Evolutionary conservation across 2,329 filamentous ascomycete genomes (phyloP).

Genomic region (Alternaria ventricosa): DNA sequence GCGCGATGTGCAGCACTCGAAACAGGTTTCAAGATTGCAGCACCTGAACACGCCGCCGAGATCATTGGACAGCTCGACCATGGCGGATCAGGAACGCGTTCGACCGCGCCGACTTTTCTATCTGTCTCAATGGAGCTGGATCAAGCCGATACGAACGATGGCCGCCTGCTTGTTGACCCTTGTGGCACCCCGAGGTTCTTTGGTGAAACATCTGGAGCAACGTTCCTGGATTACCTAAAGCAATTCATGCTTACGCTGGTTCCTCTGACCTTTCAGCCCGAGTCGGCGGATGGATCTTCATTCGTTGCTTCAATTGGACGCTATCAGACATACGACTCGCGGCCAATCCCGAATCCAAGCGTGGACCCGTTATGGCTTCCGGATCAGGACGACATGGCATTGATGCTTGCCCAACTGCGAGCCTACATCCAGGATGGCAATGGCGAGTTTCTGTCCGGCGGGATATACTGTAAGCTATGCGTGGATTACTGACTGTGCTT

Average conservation of each 20-base stretch:
- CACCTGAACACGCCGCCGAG: slow-evolving; percentile 23
- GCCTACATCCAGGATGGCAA: slow-evolving; percentile 35
- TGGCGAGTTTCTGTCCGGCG: slow-evolving; percentile 28
- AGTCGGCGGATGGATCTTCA: slow-evolving; percentile 23
- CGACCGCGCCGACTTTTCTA: slow-evolving; percentile 12
- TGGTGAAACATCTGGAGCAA: slow-evolving; percentile 35
- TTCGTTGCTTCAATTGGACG: slow-evolving; percentile 31
- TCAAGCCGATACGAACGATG: slow-evolving; percentile 10
- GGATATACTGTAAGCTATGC: slow-evolving; percentile 26
- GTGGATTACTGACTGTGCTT: background rate
- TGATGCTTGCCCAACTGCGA: slow-evolving; percentile 30
- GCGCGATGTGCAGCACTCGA: slow-evolving; percentile 30
- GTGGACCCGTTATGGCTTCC: slow-evolving; percentile 39
- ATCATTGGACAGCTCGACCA: slow-evolving; percentile 19
- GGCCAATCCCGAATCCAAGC: slow-evolving; percentile 30
- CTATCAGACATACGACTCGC: slow-evolving; percentile 39
- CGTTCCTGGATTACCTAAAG: slow-evolving; percentile 35
- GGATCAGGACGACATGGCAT: slow-evolving; percentile 21
- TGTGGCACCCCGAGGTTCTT: slow-evolving; percentile 26
- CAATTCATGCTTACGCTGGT: slow-evolving; percentile 34
- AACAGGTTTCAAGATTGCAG: slow-evolving; percentile 18
- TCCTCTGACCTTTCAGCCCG: slow-evolving; percentile 22
- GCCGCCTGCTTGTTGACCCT: slow-evolving; percentile 28
- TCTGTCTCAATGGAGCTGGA: slow-evolving; percentile 13
- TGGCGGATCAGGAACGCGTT: slow-evolving; percentile 10